Evolutionary conservation across 257 asterid species (phyloP).

Genomic region (Solanum megistacrolobum): DNA sequence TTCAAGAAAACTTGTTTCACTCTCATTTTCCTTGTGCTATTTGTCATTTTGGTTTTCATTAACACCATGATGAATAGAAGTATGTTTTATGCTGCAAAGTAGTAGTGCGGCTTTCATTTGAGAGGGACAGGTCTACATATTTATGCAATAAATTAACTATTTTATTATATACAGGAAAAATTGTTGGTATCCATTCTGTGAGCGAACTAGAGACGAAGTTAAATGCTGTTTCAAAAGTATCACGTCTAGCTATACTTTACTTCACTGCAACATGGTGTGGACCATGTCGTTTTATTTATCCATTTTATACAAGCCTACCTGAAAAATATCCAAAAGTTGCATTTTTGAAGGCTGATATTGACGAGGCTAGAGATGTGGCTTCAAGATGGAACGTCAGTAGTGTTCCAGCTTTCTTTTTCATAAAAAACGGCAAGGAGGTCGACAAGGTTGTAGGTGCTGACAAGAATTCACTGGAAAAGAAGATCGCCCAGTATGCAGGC

Average conservation of each 20-base stretch:
- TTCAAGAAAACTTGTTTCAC: not conserved
- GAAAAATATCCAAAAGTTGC: slow-evolving; percentile 36
- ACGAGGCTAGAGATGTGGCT: slow-evolving; percentile 54
- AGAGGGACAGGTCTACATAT: not conserved
- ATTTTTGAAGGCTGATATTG: slow-evolving; percentile 60
- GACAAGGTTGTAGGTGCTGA: slow-evolving; percentile 54
- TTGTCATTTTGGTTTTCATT: not conserved
- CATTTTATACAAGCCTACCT: slow-evolving; percentile 43
- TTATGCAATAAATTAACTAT: not conserved
- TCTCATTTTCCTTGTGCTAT: not conserved
- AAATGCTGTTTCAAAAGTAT: slow-evolving; percentile 36
- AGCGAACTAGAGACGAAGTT: slow-evolving; percentile 36
- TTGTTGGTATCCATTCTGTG: slow-evolving; percentile 39
- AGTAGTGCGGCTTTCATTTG: not conserved
- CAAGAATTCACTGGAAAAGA: slow-evolving; percentile 37
- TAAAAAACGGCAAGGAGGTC: slow-evolving; percentile 51
- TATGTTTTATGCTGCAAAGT: not conserved
- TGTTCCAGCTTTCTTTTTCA: slow-evolving; percentile 58
- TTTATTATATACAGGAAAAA: slow-evolving; percentile 33
- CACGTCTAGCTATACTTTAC: slow-evolving; percentile 52
- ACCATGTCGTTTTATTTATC: slow-evolving; percentile 61
- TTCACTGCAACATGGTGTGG: slow-evolving; percentile 88
- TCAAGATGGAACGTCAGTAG: slow-evolving; percentile 41
- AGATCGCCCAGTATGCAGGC: slow-evolving; percentile 41
- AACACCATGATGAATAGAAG: not conserved